Evolutionary conservation across 164 flowering plant species (phyloP).

Genomic region (Annona cherimola): DNA sequence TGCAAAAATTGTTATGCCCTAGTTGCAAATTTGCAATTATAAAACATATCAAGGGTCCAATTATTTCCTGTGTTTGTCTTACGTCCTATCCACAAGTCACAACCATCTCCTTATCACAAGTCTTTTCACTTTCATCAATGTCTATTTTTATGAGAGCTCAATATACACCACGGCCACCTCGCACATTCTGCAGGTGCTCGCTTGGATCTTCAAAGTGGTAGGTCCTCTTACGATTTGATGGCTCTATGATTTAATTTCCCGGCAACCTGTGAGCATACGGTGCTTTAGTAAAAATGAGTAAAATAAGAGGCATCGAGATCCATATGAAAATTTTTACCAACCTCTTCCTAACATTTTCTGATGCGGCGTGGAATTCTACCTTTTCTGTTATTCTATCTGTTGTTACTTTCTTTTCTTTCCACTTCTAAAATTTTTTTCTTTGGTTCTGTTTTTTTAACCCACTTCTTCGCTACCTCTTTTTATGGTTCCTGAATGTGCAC

Average conservation of each 20-base stretch:
- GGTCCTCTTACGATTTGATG: background rate
- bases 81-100: background rate
- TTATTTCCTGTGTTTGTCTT: background rate
- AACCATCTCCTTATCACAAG: too few relatives aligned
- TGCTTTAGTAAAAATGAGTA: background rate
- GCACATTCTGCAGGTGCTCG: background rate
- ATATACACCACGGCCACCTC: background rate
- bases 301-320: background rate
- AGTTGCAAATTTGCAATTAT: background rate
- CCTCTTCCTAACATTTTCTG: too few relatives aligned
- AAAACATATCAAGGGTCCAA: background rate
- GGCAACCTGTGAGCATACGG: background rate
- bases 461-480: too few relatives aligned
- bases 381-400: too few relatives aligned
- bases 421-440: too few relatives aligned
- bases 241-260: background rate
- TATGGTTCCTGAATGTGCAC: too few relatives aligned
- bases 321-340: too few relatives aligned
- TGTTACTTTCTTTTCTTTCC: too few relatives aligned
- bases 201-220: background rate
- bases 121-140: too few relatives aligned
- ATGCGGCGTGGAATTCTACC: too few relatives aligned
- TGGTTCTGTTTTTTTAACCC: too few relatives aligned
- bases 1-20: background rate
- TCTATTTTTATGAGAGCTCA: background rate